Evolutionary conservation across 768 basidiomycete species (phyloP).

Genomic region (Rubroboletus satanas): DNA sequence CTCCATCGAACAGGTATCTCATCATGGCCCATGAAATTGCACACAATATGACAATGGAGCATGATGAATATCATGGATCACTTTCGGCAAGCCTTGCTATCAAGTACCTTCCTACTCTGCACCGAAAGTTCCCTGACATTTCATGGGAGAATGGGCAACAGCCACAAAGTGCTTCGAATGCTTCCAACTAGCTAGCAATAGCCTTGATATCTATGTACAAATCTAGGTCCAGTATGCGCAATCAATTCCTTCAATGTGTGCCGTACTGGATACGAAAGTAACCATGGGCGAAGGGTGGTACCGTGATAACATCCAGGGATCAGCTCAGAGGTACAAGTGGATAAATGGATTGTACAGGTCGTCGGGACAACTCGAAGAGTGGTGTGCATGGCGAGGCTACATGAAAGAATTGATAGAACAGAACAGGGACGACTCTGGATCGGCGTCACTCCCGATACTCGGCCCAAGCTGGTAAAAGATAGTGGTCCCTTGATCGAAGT

Average conservation of each 20-base stretch:
- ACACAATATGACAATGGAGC: constrained; percentile 20
- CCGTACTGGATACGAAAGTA: background rate
- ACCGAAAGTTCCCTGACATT: background rate
- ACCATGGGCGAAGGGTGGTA: background rate
- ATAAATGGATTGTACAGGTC: background rate
- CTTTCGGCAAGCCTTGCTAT: constrained; percentile 14
- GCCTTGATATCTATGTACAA: background rate
- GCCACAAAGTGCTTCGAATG: background rate
- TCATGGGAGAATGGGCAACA: background rate
- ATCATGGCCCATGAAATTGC: constrained; percentile 30
- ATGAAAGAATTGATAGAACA: no score
- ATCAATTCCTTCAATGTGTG: background rate
- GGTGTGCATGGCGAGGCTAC: no score
- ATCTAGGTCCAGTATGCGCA: background rate
- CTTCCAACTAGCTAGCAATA: background rate
- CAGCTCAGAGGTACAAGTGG: background rate
- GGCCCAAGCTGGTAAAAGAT: no score
- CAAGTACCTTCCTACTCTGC: background rate
- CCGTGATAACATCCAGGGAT: background rate
- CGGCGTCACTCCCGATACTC: no score
- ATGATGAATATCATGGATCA: constrained; percentile 27
- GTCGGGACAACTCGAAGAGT: no score
- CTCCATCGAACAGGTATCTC: constrained; percentile 18
- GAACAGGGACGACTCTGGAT: no score
- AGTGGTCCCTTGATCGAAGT: no score